Base-by-base conservation (phyloP, 2,329 filamentous ascomycete species). In the Calonectria leucothoes region DNA sequence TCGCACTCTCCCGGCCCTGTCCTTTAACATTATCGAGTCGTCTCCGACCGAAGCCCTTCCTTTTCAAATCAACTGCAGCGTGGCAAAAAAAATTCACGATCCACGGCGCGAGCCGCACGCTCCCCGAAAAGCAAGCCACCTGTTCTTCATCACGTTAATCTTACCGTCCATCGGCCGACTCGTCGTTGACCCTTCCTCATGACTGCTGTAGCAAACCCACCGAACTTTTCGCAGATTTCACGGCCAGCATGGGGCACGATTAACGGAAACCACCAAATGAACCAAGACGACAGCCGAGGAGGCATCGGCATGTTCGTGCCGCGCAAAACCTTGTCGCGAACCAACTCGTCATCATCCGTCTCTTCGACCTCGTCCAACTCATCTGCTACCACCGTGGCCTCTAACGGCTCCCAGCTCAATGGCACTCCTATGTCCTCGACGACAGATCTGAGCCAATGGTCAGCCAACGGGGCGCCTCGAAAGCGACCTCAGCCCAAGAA, bases 311-410 rank as follows among this genome's bases (percentile, higher is more conserved):
- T 98, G 91, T 95, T 97, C 84, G 93, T 94, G 90, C 94, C 95
- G 82, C 94, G 95, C 80, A 98, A 98, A 87, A 93, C 90, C 82
- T 89, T 95, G 74, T 94, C 96, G 84, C 93, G 96, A 83, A 93
- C 93, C 82, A 98, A 95, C 88, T 98, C 96, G 42, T 97, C 95
- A 70, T 98, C 95, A 7, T 98, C 96, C 63, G 89, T 98, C 72
- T 98, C 95, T 5, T 98, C 96, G 57, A 89, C 97, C 76, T 94
- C 94, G 17, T 93, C 91, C 37, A 86, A 85, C 71, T 90, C 91
- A 20, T 92, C 91, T 7, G 88, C 86, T 14, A 91, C 93, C 2
- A 94, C 93, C 69, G 87, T 94, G 75, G 89, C 91, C 48, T 89
- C 91, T 71, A 88, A 91, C 81, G 88, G 89, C 64, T 88, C 90